A percentile compares a stretch with the other conserved stretches of the same genome.
Conservation (phyloP, 768 basidiomycete species). For the Tulasnella sp. region DNA sequence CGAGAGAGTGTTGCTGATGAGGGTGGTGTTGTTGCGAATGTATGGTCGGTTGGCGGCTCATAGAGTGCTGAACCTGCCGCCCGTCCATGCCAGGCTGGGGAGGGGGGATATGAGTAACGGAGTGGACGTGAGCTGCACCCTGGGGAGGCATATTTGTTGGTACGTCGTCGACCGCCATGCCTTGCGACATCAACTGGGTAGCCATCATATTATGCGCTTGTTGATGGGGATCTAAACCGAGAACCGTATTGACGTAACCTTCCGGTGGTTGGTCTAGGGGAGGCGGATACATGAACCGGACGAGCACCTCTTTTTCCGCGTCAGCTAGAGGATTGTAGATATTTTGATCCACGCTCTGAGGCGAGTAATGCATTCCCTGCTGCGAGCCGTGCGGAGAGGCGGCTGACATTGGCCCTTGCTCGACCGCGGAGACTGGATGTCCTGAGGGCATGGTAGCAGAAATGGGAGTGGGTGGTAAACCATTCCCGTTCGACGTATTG, state of each 20-base stretch:
- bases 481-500: not conserved
- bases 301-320: constrained; percentile 16
- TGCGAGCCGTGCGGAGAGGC: not conserved
- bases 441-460: constrained; percentile 1
- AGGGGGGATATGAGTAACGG: not conserved
- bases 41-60: not conserved
- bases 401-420: not conserved
- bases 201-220: not conserved
- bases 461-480: not conserved
- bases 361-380: constrained; percentile 21
- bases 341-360: not conserved
- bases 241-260: not conserved
- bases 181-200: not conserved
- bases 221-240: not conserved
- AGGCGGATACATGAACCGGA: constrained; percentile 21
- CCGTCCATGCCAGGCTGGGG: not conserved
- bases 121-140: not conserved
- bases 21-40: constrained; percentile 14
- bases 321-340: constrained; percentile 16
- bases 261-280: constrained; percentile 13
- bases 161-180: constrained; percentile 1
- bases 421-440: not conserved
- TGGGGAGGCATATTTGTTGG: constrained; percentile 6
- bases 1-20: not conserved
- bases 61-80: not conserved